Percentiles rank a stretch among this genome's conserved stretches.
Conservation (phyloP, 179 eudicot genomes). For the Dionaea muscipula region DNA sequence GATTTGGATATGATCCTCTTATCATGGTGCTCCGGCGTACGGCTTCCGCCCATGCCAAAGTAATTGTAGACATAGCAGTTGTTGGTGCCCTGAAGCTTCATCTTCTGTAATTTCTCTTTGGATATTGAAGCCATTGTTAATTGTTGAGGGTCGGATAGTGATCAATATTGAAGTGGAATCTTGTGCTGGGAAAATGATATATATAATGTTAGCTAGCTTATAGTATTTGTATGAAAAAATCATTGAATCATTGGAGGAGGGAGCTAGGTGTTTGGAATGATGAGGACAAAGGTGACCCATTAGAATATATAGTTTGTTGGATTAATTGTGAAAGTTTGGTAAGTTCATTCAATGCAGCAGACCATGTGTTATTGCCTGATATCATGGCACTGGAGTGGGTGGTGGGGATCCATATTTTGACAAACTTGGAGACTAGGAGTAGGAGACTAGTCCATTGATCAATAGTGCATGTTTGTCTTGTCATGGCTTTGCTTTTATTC, state of each 20-base stretch:
- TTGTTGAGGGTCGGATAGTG: neutral
- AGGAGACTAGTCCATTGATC: too few relatives aligned
- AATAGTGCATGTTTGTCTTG: too few relatives aligned
- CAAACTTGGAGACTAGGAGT: too few relatives aligned
- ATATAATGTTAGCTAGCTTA: too few relatives aligned
- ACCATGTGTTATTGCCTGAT: slow-evolving; percentile 59
- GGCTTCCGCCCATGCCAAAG: slow-evolving; percentile 24
- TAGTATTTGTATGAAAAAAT: too few relatives aligned
- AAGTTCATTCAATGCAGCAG: slow-evolving; percentile 25
- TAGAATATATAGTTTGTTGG: slow-evolving; percentile 1
- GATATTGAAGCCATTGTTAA: slow-evolving; percentile 19
- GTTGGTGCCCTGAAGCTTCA: neutral
- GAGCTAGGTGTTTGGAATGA: slow-evolving; percentile 4
- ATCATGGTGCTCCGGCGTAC: slow-evolving; percentile 23
- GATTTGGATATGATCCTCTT: slow-evolving; percentile 19
- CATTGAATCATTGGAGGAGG: too few relatives aligned
- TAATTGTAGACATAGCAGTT: slow-evolving; percentile 49
- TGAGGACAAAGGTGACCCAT: neutral
- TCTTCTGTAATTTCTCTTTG: slow-evolving; percentile 23
- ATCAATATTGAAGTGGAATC: neutral
- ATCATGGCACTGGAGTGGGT: too few relatives aligned
- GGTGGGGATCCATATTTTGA: too few relatives aligned
- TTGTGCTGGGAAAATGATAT: neutral
- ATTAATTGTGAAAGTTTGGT: slow-evolving; percentile 8
- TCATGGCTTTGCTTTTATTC: too few relatives aligned